Evolutionary conservation across 2,329 filamentous ascomycete species (phyloP), one percentile per base, ranked within the genome.

Genomic region (Exserohilum rostratum): DNA sequence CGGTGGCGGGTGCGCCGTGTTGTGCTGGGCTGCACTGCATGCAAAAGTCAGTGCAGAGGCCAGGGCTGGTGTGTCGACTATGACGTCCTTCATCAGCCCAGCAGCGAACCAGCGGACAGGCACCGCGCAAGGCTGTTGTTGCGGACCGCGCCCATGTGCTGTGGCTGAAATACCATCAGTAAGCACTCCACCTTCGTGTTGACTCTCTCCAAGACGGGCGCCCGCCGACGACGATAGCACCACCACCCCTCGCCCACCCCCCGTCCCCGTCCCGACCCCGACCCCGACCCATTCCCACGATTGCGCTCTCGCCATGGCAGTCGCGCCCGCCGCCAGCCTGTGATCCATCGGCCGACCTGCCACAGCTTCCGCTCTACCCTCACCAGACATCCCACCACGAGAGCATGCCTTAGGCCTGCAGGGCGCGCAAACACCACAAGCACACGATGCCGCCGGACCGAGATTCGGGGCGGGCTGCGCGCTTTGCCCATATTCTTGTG

Each of bases 401-500:
- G 48, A 55, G 33, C 51, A 60, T 60, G 57, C 50, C 39, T 27
- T 40, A 37, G 33, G 35, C 17, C 25, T 44, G 30, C n/a, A 10
- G 22, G 18, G 22, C 33, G 42, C 20, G 38, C 37, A 9, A 40
- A 44, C 15, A 40, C 5, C 13, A 52, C 53, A 37, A 57, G 44
- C 46, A 65, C 50, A 74, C 66, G 65, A 50, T 65, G 51, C 22
- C 51, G 13, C 53, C 49, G n/a, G 30, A 44, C 6, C 38, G 40
- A 31, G 57, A 50, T 13, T 27, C 61, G 2, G 58, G 51, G 30
- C 61, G 64, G 33, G 57, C 62, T 17, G 65, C 66, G 35, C 64
- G 60, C 61, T 71, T 73, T 55, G 51, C 71, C 18, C 65, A 70
- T 57, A 67, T 76, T 33, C 61, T 76, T 31, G 58, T 66, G 55